Evolutionary conservation across 495 filamentous ascomycete genomes (phyloP), one percentile per base, ranked within the genome.

Genomic region (Penicillium psychrofluorescens): DNA sequence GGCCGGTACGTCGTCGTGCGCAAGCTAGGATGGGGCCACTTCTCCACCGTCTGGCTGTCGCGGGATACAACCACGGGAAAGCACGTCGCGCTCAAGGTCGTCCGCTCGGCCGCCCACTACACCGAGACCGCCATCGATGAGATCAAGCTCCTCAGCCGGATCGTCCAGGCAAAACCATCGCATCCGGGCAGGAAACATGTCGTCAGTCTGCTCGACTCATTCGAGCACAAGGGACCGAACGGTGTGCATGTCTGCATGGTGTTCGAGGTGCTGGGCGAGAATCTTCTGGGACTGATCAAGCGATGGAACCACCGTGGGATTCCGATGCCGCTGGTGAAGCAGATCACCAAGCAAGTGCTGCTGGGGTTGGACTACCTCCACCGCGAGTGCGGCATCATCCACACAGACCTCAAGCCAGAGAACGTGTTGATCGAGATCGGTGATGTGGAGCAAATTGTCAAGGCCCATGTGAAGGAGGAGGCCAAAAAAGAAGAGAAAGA

Each of bases 391-490:
- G 94, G 94, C 48, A 98, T 98, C 64, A 97, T 98, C 52, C 92
- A 98, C 66, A 98, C 92, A 6, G 92, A 98, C 65, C 67, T 98
- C 49, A 98, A 98, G 63, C 92, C 92, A 33, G 92, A 98, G 58
- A 98, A 98, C 61, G 92, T 98, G 28, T 70, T 98, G 55, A 97
- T 99, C 62, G 92, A 99, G 73, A 96, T 99, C 56, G 92, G 94
- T 36, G 92, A 99, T 53, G 92, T 99, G 34, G 94, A 99, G 71
- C 77, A 85, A 64, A 97, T 96, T 43, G 92, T 98, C 34, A 87
- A 95, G 70, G 85, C 87, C 15, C 90, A 95, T 53, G 94, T 98
- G 13, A 88, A 95, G 69, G 88, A 82, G 43, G 86, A 92, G 48
- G 62, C 71, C 5, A 78, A 78, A 51, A 77, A 78, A 50, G 69